Evolutionary conservation across 352 stramenopile genomes (phyloP).

Genomic region (Pythium aristosporum): DNA sequence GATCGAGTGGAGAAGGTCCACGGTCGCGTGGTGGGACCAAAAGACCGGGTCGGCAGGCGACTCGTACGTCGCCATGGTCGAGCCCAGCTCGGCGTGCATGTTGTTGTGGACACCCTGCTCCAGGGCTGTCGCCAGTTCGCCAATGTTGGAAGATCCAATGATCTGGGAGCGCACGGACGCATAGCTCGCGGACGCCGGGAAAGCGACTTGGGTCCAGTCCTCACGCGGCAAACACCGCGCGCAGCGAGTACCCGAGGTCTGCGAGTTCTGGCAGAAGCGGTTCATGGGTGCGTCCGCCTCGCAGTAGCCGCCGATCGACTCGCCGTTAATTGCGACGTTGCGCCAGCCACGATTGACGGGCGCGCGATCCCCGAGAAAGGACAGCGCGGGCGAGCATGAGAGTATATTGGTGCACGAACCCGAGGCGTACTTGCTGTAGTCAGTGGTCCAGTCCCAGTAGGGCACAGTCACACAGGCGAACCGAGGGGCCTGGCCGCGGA

Average conservation of each 20-base stretch:
- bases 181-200: constrained; percentile 41
- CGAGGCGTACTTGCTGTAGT: constrained; percentile 36
- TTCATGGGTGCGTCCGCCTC: constrained; percentile 36
- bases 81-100: constrained; percentile 48
- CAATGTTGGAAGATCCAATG: constrained; percentile 51
- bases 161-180: constrained; percentile 49
- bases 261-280: constrained; percentile 53
- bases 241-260: constrained; percentile 26
- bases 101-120: constrained; percentile 61
- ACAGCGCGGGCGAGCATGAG: constrained; percentile 43
- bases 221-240: constrained; percentile 50
- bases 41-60: constrained; percentile 69
- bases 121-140: constrained; percentile 43
- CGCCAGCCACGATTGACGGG: constrained; percentile 9
- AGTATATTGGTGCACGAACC: constrained; percentile 44
- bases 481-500: constrained; percentile 46
- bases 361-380: constrained; percentile 36
- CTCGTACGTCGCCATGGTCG: constrained; percentile 48
- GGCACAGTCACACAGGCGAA: constrained; percentile 76
- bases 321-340: constrained; percentile 42
- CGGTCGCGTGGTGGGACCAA: constrained; percentile 66
- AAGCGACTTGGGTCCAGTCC: constrained; percentile 30
- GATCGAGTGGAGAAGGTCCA: constrained; percentile 67
- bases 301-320: constrained; percentile 37
- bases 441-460: constrained; percentile 78